A percentile compares a stretch with the other conserved stretches of the same genome.
These are phyloP conservation scores for Diaporthe destruens DNA, from an alignment of 2,329 filamentous ascomycete genomes.

Conservation along the genomic window DNA sequence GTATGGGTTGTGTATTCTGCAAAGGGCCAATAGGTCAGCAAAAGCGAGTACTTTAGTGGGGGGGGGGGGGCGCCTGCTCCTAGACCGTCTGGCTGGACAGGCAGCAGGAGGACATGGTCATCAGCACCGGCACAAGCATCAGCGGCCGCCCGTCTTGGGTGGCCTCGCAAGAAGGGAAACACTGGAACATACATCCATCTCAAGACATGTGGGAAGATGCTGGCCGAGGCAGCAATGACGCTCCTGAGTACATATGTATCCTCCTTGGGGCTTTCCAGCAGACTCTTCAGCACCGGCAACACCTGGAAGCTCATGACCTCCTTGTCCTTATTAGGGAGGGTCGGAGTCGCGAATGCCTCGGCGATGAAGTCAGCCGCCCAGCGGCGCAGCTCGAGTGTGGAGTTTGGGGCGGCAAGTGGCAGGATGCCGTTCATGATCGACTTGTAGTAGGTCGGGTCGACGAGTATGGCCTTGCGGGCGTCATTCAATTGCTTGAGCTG, in stretches of 20 bases:
- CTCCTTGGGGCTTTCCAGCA: slow-evolving; percentile 78
- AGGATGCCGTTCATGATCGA: slow-evolving; percentile 93
- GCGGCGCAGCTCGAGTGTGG: slow-evolving; percentile 85
- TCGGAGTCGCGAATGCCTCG: slow-evolving; percentile 95
- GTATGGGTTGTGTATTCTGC: slow-evolving; percentile 87
- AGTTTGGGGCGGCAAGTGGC: slow-evolving; percentile 84
- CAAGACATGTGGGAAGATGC: slow-evolving; percentile 92
- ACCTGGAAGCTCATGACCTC: slow-evolving; percentile 82
- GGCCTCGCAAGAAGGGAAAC: slow-evolving; percentile 56
- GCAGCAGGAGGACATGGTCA: background rate
- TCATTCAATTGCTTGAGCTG: slow-evolving; percentile 90
- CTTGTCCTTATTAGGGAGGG: slow-evolving; percentile 82
- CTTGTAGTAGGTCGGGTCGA: slow-evolving; percentile 88
- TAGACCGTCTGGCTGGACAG: slow-evolving; percentile 42
- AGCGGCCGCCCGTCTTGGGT: slow-evolving; percentile 35
- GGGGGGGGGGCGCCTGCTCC: background rate
- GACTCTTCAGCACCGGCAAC: slow-evolving; percentile 79
- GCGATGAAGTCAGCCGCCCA: slow-evolving; percentile 98
- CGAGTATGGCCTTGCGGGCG: slow-evolving; percentile 89
- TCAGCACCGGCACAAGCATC: slow-evolving; percentile 43
- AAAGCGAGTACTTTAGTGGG: slow-evolving; percentile 17
- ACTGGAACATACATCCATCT: slow-evolving; percentile 97
- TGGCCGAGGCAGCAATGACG: slow-evolving; percentile 88
- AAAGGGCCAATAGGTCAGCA: slow-evolving; percentile 38
- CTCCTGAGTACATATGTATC: slow-evolving; percentile 87